Percentiles rank a stretch among this genome's conserved stretches.
phyloP scores from a whole-genome alignment of 306 rosid genomes.

The Prunus mira region DNA sequence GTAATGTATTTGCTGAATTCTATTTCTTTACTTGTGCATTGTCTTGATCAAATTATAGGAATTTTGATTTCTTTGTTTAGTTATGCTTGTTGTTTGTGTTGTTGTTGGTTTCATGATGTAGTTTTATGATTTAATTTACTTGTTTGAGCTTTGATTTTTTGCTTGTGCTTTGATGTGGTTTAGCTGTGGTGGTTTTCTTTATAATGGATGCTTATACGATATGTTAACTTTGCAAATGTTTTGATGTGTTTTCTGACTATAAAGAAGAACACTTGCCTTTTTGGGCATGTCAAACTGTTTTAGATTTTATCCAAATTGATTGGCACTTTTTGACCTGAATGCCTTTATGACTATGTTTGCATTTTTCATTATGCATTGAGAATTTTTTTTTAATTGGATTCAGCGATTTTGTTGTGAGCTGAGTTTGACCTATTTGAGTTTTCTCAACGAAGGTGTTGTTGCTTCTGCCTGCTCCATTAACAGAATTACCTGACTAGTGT shows the following conservation, averaged over 20 bases:
- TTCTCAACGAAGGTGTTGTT: background rate
- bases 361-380: background rate
- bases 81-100: background rate
- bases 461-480: background rate
- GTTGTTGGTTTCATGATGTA: background rate
- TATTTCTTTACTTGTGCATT: conserved; percentile 1
- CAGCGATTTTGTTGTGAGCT: background rate
- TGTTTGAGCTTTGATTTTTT: background rate
- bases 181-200: background rate
- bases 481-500: background rate
- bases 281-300: background rate
- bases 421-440: background rate
- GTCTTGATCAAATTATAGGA: background rate
- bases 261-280: background rate
- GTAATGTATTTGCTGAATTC: conserved; percentile 31
- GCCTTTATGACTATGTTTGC: background rate
- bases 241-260: background rate
- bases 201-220: background rate
- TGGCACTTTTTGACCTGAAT: background rate
- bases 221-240: conserved; percentile 1
- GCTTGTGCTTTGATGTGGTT: background rate
- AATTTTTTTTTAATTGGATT: background rate
- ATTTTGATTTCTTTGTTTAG: background rate
- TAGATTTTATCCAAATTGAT: background rate
- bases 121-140: background rate